These are phyloP conservation scores for Panellus pusillus DNA, from an alignment of 768 basidiomycete species.

Conservation along the genomic window DNA sequence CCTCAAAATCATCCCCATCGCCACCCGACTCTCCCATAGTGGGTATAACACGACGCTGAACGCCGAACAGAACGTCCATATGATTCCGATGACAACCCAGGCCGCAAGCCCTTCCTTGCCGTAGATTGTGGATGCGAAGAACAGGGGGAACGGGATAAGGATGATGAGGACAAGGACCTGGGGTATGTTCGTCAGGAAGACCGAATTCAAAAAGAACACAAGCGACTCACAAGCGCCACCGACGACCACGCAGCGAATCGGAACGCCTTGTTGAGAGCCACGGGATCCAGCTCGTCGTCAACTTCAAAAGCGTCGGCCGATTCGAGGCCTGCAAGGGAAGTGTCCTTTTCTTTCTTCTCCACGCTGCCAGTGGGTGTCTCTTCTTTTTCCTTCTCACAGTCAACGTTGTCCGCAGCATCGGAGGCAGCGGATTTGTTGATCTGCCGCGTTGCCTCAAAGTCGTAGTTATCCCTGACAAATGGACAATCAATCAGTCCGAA, in stretches of 20 bases:
- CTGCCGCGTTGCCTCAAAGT: conserved; percentile 76
- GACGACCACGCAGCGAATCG: conserved; percentile 79
- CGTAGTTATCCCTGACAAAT: conserved; percentile 55
- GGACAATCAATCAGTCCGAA: no score
- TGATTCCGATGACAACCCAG: conserved; percentile 81
- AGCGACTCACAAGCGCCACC: conserved; percentile 52
- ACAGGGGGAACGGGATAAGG: conserved; percentile 82
- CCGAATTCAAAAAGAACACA: neutral
- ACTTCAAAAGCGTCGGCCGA: conserved; percentile 37
- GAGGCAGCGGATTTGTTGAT: conserved; percentile 55
- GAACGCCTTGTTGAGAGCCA: conserved; percentile 70
- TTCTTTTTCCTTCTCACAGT: neutral
- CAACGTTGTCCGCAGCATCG: conserved; percentile 22
- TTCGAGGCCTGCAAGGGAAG: conserved; percentile 32
- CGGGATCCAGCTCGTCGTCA: conserved; percentile 65
- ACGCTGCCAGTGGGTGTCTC: conserved; percentile 8
- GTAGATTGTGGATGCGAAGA: conserved; percentile 78
- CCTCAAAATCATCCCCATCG: conserved; percentile 54
- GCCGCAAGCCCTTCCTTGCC: conserved; percentile 62
- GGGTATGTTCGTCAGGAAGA: neutral
- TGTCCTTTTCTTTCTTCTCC: conserved; percentile 38
- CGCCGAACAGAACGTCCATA: conserved; percentile 81
- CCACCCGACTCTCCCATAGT: conserved; percentile 77
- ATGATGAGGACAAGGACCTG: conserved; percentile 63
- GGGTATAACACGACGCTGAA: conserved; percentile 82